Evolutionary conservation across 1,284 basidiomycete species (phyloP), one percentile per base, ranked within the genome.

Genomic region (Veloporphyrellus conicus): DNA sequence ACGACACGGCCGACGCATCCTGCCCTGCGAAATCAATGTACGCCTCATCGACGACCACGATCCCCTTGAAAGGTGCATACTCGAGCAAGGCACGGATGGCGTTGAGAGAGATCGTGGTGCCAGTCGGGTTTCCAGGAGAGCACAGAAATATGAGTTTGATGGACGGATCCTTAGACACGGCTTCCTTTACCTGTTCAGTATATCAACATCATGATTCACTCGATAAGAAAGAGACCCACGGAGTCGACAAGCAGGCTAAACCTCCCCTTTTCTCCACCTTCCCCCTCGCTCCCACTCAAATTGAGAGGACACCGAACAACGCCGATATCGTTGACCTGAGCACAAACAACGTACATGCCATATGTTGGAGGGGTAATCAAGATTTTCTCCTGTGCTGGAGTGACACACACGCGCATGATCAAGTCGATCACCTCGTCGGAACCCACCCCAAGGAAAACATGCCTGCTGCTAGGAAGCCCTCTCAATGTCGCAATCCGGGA

Each of bases 341-440:
- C 96, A 52, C 89, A 93, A 2, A 99, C 95, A 16, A 77, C 69
- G 71, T 99, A 99, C 95, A 99, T 99, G 19, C 95, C 95, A 64
- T 99, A 99, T 7, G 95, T 98, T 3, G 96, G 96, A 2, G 95
- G 96, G 6, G 87, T 91, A 34, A 82, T 87, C 58, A 95, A 66
- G 29, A 93, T 84, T 62, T 84, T 88, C 63, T 98, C 90, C 52
- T 76, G 68, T 2, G 78, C 88, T 0, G 96, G 96, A 1, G 73
- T 73, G 58, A 94, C 93, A 57, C 89, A 86, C 34, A 97, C 83
- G 10, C 96, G 81, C 72, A 95, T 94, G 43, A 99, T 76, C 47
- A 99, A 72, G 67, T 99, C 96, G 55, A 99, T 93, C 40, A 95
- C 87, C 65, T 99, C 96, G 69, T 99, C 96, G 0, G 89, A 93